These are phyloP conservation scores for Hymenoscyphus fraxineus DNA, from an alignment of 2,329 filamentous ascomycete genomes.

Conservation along the genomic window DNA sequence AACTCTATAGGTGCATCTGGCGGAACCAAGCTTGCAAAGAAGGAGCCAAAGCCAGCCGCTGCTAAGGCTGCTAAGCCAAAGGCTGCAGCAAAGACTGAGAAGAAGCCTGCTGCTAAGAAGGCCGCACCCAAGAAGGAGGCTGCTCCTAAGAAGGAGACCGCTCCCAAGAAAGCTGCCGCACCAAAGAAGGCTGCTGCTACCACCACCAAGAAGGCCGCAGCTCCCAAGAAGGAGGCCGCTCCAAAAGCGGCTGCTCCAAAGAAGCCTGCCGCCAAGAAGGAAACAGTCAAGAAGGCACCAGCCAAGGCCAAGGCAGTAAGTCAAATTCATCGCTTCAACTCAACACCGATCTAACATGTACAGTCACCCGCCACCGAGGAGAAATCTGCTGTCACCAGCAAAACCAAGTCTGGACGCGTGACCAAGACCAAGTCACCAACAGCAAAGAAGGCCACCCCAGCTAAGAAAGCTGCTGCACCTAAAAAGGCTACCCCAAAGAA, in stretches of 20 bases:
- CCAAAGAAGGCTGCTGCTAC: conserved; percentile 42
- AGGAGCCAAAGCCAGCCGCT: conserved; percentile 44
- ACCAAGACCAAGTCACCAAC: conserved; percentile 61
- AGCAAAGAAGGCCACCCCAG: conserved; percentile 42
- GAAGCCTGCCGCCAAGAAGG: conserved; percentile 35
- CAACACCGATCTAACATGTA: conserved; percentile 21
- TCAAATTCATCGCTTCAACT: conserved; percentile 4
- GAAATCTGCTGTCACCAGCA: conserved; percentile 58
- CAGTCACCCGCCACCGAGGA: conserved; percentile 63
- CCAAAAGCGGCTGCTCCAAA: conserved; percentile 25
- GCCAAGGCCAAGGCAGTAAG: conserved; percentile 29
- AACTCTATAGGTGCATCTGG: conserved; percentile 57
- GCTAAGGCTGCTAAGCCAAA: conserved; percentile 29
- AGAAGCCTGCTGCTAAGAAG: conserved; percentile 39
- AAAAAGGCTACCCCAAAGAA: conserved; percentile 40
- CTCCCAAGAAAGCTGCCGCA: conserved; percentile 37
- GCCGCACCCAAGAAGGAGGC: conserved; percentile 35
- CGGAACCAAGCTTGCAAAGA: conserved; percentile 69
- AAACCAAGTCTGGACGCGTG: conserved; percentile 71
- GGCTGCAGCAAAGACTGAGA: conserved; percentile 34
- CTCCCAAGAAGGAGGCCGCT: conserved; percentile 35
- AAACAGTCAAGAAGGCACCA: conserved; percentile 30
- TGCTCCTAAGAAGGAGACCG: conserved; percentile 39
- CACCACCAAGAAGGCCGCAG: conserved; percentile 31
- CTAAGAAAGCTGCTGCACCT: conserved; percentile 20